These are phyloP conservation scores for Talaromyces liani DNA, from an alignment of 495 filamentous ascomycete genomes.

Conservation along the genomic window DNA sequence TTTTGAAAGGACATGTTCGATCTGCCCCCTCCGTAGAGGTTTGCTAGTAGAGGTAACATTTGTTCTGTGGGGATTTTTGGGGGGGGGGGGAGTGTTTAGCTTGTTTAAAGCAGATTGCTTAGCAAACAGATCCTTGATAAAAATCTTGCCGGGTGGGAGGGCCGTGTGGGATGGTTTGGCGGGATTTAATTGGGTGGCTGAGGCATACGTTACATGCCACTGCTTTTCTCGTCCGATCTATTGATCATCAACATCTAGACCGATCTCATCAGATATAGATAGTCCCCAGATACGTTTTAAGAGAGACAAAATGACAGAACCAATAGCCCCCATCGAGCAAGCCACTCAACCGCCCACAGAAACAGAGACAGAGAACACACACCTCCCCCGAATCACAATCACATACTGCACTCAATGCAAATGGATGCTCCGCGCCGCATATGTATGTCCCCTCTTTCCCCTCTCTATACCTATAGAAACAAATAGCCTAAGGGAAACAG, in stretches of 20 bases:
- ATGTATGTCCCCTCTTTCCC: slow-evolving; percentile 47
- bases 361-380: background rate
- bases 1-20: background rate
- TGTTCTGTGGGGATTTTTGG: background rate
- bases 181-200: background rate
- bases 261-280: background rate
- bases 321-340: slow-evolving; percentile 16
- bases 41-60: background rate
- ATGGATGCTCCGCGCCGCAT: slow-evolving; percentile 85
- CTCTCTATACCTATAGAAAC: background rate
- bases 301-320: slow-evolving; percentile 13
- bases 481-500: slow-evolving; percentile 29
- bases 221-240: background rate
- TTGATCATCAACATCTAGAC: background rate
- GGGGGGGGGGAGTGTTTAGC: background rate
- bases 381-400: slow-evolving; percentile 61
- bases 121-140: background rate
- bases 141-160: background rate
- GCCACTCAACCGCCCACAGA: background rate
- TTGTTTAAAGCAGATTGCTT: background rate
- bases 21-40: background rate
- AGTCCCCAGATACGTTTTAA: background rate
- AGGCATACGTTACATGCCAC: background rate
- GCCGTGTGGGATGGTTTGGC: background rate
- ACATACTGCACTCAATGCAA: slow-evolving; percentile 79